phyloP scores from a whole-genome alignment of 2,329 filamentous ascomycete species.

The Plectosphaerella cucumerina region DNA sequence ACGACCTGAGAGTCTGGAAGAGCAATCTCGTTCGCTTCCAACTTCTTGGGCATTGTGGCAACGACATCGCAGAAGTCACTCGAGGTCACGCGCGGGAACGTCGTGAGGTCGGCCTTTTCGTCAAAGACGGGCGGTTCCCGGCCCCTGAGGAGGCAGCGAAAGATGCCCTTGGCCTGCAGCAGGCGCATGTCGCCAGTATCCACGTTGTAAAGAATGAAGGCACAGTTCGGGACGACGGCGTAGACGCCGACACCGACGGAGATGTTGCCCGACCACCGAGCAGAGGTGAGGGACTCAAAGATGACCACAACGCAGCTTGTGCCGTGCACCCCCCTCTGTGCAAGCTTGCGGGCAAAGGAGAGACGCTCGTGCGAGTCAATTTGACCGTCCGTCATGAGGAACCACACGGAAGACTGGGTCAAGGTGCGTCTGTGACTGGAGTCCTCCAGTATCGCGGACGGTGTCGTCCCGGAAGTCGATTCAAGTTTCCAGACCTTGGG shows the following conservation, averaged over 20 bases:
- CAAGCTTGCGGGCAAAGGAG: constrained; percentile 10
- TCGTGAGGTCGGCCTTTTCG: neutral
- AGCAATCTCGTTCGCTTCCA: neutral
- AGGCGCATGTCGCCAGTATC: constrained; percentile 7
- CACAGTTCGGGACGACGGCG: constrained; percentile 14
- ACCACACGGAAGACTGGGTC: constrained; percentile 11
- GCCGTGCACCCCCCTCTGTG: constrained; percentile 13
- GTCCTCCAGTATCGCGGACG: neutral
- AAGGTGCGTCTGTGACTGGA: neutral
- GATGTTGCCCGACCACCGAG: constrained; percentile 11
- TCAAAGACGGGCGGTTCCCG: neutral
- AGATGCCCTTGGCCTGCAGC: constrained; percentile 15
- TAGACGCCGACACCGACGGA: constrained; percentile 16
- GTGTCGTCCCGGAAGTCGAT: neutral
- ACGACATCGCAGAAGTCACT: neutral
- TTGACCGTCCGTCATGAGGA: constrained; percentile 17
- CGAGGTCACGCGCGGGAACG: neutral
- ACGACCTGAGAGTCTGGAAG: neutral
- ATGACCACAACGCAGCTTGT: constrained; percentile 14
- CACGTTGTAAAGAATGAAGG: constrained; percentile 14
- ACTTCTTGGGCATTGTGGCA: neutral
- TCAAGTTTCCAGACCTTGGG: neutral
- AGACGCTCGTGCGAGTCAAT: constrained; percentile 3
- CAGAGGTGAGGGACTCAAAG: constrained; percentile 6
- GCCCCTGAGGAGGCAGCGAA: constrained; percentile 1